Conservation (phyloP, 164 flowering plant species). For the Magnolia kwangsiensis region DNA sequence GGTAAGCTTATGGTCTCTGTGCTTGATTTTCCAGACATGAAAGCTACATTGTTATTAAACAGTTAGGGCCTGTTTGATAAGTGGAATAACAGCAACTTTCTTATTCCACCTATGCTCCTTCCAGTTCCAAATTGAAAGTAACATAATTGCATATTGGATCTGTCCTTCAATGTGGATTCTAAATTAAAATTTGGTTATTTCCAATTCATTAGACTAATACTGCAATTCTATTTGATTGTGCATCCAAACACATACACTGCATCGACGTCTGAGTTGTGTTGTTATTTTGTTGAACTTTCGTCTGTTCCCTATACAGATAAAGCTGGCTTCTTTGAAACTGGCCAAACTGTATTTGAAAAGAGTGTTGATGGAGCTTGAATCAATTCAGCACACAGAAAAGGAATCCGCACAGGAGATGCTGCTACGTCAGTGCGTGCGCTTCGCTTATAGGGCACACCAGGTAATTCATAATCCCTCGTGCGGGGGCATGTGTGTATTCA, state of each 20-base stretch:
- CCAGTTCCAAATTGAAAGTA: too few species aligned
- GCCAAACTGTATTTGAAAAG: slow-evolving; percentile 58
- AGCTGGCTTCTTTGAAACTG: slow-evolving; percentile 54
- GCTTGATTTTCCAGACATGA: too few species aligned
- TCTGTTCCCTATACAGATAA: slow-evolving; percentile 42
- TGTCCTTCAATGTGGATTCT: too few species aligned
- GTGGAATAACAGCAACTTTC: too few species aligned
- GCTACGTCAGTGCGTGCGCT: slow-evolving; percentile 61
- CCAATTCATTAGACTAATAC: neutral
- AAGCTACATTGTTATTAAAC: too few species aligned
- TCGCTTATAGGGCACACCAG: slow-evolving; percentile 73
- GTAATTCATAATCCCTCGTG: slow-evolving; percentile 20
- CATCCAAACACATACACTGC: neutral
- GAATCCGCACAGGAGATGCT: slow-evolving; percentile 57
- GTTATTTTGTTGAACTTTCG: neutral
- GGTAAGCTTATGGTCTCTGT: too few species aligned
- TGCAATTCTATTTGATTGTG: neutral
- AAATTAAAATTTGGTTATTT: too few species aligned
- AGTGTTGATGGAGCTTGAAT: slow-evolving; percentile 51
- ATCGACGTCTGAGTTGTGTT: neutral
- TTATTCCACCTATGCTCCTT: too few species aligned
- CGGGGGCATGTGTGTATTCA: neutral
- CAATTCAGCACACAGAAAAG: slow-evolving; percentile 35
- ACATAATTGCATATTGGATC: too few species aligned
- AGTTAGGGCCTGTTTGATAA: too few species aligned